These are phyloP conservation scores for Sordariomycetes sp. DNA, from an alignment of 2,329 filamentous ascomycete species.

Conservation along the genomic window DNA sequence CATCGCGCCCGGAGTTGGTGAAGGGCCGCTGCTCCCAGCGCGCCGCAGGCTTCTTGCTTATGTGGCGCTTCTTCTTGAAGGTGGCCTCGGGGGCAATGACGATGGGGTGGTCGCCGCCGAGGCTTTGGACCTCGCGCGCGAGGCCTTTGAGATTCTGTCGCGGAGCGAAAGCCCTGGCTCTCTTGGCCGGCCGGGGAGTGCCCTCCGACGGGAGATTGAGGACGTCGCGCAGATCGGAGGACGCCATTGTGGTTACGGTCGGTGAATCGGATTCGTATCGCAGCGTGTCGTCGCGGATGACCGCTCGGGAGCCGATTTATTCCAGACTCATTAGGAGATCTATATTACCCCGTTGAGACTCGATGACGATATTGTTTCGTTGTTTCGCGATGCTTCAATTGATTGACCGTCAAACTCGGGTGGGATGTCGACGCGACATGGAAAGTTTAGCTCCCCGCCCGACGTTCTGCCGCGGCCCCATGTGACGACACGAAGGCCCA, in stretches of 20 bases:
- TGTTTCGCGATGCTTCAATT: not conserved
- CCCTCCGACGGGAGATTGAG: slow-evolving; percentile 62
- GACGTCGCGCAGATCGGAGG: slow-evolving; percentile 76
- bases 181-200: slow-evolving; percentile 51
- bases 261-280: not conserved
- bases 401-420: not conserved
- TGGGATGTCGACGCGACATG: not conserved
- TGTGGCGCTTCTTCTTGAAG: slow-evolving; percentile 41
- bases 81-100: slow-evolving; percentile 49
- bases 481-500: not conserved
- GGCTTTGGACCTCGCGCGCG: slow-evolving; percentile 51
- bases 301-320: not conserved
- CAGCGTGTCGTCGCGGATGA: not conserved
- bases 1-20: slow-evolving; percentile 61
- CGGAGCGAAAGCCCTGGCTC: slow-evolving; percentile 54
- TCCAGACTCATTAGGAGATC: not conserved
- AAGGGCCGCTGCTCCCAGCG: slow-evolving; percentile 61
- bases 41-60: slow-evolving; percentile 39
- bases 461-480: not conserved
- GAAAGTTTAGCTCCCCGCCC: not conserved
- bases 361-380: not conserved
- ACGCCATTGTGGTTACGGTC: slow-evolving; percentile 41
- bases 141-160: slow-evolving; percentile 48
- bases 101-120: slow-evolving; percentile 54
- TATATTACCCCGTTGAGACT: not conserved